phyloP scores from a whole-genome alignment of 345 rosid genomes.

The Acer negundo region DNA sequence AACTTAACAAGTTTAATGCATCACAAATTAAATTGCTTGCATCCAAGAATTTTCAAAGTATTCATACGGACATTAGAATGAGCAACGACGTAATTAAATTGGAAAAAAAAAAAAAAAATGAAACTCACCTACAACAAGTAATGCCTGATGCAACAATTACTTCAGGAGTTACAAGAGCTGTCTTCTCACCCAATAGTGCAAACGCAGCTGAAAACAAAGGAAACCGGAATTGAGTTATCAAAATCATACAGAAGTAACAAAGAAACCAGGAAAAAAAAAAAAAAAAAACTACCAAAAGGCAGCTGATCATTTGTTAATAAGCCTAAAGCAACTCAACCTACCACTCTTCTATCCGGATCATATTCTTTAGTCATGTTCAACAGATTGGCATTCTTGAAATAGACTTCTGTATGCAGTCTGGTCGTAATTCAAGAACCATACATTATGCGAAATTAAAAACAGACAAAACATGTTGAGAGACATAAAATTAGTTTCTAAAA shows the following conservation, averaged over 20 bases:
- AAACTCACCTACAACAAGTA: constrained; percentile 93
- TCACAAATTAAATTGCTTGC: no score
- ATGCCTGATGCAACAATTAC: constrained; percentile 74
- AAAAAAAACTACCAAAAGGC: no score
- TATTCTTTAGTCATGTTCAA: no score
- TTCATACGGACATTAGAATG: neutral
- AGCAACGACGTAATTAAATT: neutral
- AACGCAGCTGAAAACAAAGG: constrained; percentile 70
- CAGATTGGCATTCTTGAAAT: no score
- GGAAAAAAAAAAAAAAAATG: neutral
- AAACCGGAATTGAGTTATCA: constrained; percentile 23
- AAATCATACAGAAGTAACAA: constrained; percentile 8
- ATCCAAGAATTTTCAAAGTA: constrained; percentile 4
- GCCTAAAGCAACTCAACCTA: no score
- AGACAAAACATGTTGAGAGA: neutral
- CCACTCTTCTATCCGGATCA: no score
- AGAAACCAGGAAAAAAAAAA: no score
- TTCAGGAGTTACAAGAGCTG: constrained; percentile 94
- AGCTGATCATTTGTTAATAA: no score
- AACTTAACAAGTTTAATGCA: no score
- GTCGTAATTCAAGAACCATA: neutral
- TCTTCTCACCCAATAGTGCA: constrained; percentile 94
- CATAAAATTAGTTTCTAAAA: neutral
- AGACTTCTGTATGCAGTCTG: neutral
- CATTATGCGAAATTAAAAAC: neutral